A percentile compares a stretch with the other conserved stretches of the same genome.
These are phyloP conservation scores for Nevesoporus exiguus DNA, from an alignment of 768 basidiomycete genomes.

Conservation along the genomic window DNA sequence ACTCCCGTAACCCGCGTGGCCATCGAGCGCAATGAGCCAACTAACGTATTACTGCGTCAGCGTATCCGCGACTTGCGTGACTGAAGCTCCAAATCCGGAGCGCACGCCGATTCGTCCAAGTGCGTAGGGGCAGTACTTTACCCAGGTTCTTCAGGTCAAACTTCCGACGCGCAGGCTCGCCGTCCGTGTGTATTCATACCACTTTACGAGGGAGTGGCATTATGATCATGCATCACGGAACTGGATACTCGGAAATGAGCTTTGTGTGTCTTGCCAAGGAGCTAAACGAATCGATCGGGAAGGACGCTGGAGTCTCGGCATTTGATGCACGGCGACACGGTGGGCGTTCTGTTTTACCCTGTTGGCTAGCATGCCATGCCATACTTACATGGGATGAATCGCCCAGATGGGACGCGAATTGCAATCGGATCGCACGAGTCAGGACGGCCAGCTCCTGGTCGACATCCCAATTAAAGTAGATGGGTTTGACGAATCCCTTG, in stretches of 20 bases:
- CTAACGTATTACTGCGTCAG: slow-evolving; percentile 18
- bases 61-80: slow-evolving; percentile 28
- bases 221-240: slow-evolving; percentile 93
- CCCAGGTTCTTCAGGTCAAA: slow-evolving; percentile 72
- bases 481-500: slow-evolving; percentile 3
- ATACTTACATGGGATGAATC: slow-evolving; percentile 7
- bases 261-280: slow-evolving; percentile 92
- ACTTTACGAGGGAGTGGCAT: slow-evolving; percentile 60
- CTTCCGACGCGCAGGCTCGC: slow-evolving; percentile 63
- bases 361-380: not conserved
- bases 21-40: not conserved
- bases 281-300: slow-evolving; percentile 53
- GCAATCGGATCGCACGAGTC: slow-evolving; percentile 8
- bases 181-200: slow-evolving; percentile 81
- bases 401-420: slow-evolving; percentile 7
- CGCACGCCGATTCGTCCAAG: slow-evolving; percentile 74
- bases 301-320: slow-evolving; percentile 77
- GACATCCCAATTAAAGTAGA: slow-evolving; percentile 1
- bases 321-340: slow-evolving; percentile 89
- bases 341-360: slow-evolving; percentile 33
- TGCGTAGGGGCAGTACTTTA: slow-evolving; percentile 56
- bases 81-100: slow-evolving; percentile 49
- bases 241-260: slow-evolving; percentile 84
- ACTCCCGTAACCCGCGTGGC: slow-evolving; percentile 40
- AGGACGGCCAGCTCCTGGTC: not conserved